These are phyloP conservation scores for Penicillium robsamsonii DNA, from an alignment of 495 filamentous ascomycete species.

Conservation along the genomic window DNA sequence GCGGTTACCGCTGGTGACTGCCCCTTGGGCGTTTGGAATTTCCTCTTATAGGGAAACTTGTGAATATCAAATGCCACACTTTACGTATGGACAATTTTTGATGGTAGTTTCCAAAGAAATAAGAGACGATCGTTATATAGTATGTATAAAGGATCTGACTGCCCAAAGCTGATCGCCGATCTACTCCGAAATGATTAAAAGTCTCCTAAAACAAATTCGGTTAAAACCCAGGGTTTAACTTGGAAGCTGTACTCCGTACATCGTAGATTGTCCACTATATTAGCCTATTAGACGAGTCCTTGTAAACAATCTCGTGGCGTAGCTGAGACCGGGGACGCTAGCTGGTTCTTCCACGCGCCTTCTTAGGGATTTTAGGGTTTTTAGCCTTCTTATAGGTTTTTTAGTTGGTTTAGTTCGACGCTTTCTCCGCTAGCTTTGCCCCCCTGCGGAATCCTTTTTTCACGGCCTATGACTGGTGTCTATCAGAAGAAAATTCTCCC, in stretches of 20 bases:
- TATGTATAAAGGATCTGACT: background rate
- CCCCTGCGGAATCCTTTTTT: background rate
- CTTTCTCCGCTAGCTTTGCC: slow-evolving; percentile 5
- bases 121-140: too few relatives aligned
- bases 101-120: background rate
- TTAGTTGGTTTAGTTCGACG: background rate
- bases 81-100: too few relatives aligned
- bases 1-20: slow-evolving; percentile 2
- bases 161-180: too few relatives aligned
- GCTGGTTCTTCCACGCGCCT: slow-evolving; percentile 1
- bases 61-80: background rate
- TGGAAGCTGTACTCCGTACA: background rate
- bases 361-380: background rate
- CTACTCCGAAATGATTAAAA: too few relatives aligned
- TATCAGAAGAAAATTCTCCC: slow-evolving; percentile 26
- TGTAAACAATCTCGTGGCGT: slow-evolving; percentile 16
- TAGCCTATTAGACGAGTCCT: background rate
- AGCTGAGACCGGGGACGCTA: slow-evolving; percentile 21
- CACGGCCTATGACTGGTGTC: slow-evolving; percentile 2
- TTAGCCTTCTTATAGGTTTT: background rate
- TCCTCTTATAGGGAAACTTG: background rate
- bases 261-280: background rate
- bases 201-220: too few relatives aligned
- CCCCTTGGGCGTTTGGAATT: slow-evolving; percentile 11
- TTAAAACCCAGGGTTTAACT: too few relatives aligned